A percentile compares a stretch with the other conserved stretches of the same genome.
phyloP scores from a whole-genome alignment of 1,284 basidiomycete species.

The Inonotus hispidus region DNA sequence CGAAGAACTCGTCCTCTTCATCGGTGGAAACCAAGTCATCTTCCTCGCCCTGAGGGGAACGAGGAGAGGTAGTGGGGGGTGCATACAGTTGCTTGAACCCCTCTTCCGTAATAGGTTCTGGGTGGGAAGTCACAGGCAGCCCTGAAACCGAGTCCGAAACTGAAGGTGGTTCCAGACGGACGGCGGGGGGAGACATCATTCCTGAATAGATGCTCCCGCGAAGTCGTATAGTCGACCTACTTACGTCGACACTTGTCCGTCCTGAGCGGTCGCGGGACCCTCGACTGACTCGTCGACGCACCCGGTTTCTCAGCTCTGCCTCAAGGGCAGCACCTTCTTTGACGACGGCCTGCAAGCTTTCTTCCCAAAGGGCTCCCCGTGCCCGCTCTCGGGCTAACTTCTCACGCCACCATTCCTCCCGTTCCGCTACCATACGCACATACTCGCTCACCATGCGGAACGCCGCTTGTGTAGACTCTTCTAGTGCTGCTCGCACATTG shows the following conservation, averaged over 20 bases:
- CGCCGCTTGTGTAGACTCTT: conserved; percentile 57
- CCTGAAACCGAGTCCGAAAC: not conserved
- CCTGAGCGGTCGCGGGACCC: conserved; percentile 24
- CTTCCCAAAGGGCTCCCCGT: conserved; percentile 77
- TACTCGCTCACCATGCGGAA: conserved; percentile 65
- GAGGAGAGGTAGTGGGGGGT: conserved; percentile 1
- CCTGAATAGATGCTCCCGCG: conserved; percentile 1
- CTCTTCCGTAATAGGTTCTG: conserved; percentile 5
- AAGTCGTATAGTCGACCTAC: conserved; percentile 8
- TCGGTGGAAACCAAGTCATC: conserved; percentile 61
- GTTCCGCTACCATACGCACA: conserved; percentile 64
- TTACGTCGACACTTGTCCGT: not conserved
- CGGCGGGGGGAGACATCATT: not conserved
- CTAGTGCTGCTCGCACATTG: conserved; percentile 55
- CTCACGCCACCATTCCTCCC: conserved; percentile 78
- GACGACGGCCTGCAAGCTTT: conserved; percentile 83
- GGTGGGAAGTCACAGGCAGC: not conserved
- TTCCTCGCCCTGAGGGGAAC: conserved; percentile 17
- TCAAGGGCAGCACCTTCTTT: conserved; percentile 86
- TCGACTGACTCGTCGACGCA: conserved; percentile 50
- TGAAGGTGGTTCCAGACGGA: conserved; percentile 11
- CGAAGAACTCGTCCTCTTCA: conserved; percentile 96
- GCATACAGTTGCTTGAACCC: not conserved
- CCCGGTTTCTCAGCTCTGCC: conserved; percentile 57
- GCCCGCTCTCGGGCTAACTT: conserved; percentile 65